Evolutionary conservation across 1,284 basidiomycete genomes (phyloP).

Genomic region (Boletellus deceptivus): DNA sequence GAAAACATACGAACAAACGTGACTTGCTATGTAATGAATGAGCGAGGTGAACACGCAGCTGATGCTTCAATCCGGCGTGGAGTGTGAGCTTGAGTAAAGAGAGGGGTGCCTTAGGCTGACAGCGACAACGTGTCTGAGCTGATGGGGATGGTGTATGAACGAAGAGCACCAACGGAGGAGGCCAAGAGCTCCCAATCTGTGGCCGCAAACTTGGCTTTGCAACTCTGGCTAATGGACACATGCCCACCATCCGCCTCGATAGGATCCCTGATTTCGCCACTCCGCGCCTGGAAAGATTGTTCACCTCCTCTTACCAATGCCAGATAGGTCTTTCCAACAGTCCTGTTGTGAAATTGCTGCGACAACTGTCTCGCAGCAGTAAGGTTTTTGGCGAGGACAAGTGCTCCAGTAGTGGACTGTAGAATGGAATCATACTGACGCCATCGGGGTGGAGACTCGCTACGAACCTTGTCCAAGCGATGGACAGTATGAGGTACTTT

Average conservation of each 20-base stretch:
- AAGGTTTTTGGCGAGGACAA: slow-evolving; percentile 52
- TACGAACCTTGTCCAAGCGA: slow-evolving; percentile 62
- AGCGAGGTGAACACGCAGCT: slow-evolving; percentile 65
- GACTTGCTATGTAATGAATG: slow-evolving; percentile 46
- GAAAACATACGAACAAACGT: slow-evolving; percentile 2
- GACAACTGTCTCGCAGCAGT: slow-evolving; percentile 48
- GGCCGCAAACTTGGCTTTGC: slow-evolving; percentile 39
- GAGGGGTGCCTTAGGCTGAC: slow-evolving; percentile 47
- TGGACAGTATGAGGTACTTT: slow-evolving; percentile 52
- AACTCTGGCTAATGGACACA: slow-evolving; percentile 36
- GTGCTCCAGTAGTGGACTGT: slow-evolving; percentile 63
- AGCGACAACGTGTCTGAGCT: slow-evolving; percentile 15
- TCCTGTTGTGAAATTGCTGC: slow-evolving; percentile 49
- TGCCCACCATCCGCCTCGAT: slow-evolving; percentile 45
- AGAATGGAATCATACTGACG: not conserved
- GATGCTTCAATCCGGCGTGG: slow-evolving; percentile 67
- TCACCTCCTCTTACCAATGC: slow-evolving; percentile 59
- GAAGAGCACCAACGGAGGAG: slow-evolving; percentile 50
- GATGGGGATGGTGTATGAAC: slow-evolving; percentile 10
- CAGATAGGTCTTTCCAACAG: slow-evolving; percentile 60
- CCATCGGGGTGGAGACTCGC: not conserved
- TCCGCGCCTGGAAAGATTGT: slow-evolving; percentile 41
- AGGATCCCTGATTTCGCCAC: slow-evolving; percentile 46
- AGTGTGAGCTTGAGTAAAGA: slow-evolving; percentile 57
- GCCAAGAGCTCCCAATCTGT: slow-evolving; percentile 63